A percentile compares a stretch with the other conserved stretches of the same genome.
Conservation (phyloP, 257 asterid species). For the Jacaranda mimosifolia region DNA sequence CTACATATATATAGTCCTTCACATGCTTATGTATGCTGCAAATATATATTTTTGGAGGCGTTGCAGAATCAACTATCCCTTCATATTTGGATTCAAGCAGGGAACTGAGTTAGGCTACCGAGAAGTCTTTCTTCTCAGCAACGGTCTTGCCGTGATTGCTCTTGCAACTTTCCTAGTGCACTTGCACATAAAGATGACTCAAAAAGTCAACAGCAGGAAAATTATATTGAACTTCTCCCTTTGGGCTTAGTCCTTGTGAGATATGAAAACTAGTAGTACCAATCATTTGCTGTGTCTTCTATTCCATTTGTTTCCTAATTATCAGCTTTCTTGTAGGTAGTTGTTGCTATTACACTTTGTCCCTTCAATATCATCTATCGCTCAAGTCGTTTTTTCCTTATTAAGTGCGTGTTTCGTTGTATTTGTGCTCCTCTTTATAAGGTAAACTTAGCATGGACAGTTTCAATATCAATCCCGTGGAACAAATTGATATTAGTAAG, state of each 20-base stretch:
- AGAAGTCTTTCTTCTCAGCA: slow-evolving; percentile 82
- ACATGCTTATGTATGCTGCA: slow-evolving; percentile 78
- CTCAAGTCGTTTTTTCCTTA: slow-evolving; percentile 75
- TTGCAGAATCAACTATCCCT: slow-evolving; percentile 83
- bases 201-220: slow-evolving; percentile 48
- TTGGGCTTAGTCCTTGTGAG: slow-evolving; percentile 73
- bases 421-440: slow-evolving; percentile 83
- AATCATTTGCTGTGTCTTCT: slow-evolving; percentile 23
- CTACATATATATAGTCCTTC: slow-evolving; percentile 69
- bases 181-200: slow-evolving; percentile 71
- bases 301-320: slow-evolving; percentile 25
- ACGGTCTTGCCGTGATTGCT: slow-evolving; percentile 71
- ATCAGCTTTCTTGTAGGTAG: slow-evolving; percentile 52
- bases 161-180: slow-evolving; percentile 76
- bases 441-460: slow-evolving; percentile 45
- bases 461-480: not conserved
- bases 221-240: slow-evolving; percentile 70
- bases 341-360: slow-evolving; percentile 57
- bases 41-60: slow-evolving; percentile 84
- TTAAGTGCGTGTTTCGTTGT: slow-evolving; percentile 64
- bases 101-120: slow-evolving; percentile 81
- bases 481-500: not conserved
- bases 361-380: slow-evolving; percentile 74
- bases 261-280: slow-evolving; percentile 24
- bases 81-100: slow-evolving; percentile 84